These are phyloP conservation scores for Eimeria acervulina DNA, from an alignment of 169 alveolate species.

Conservation along the genomic window DNA sequence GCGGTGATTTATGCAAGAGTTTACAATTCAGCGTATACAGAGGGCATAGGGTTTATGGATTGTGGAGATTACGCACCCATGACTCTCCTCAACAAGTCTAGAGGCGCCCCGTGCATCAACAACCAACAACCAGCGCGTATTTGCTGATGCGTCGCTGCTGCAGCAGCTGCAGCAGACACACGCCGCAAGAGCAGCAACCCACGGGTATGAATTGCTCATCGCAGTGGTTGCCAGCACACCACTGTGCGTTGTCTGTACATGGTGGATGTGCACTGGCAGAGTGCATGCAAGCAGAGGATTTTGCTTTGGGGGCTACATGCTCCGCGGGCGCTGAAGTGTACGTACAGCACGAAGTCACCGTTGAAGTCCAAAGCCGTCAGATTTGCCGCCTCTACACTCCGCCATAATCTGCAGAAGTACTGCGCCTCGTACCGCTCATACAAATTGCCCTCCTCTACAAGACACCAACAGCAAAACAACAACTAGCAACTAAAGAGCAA, in stretches of 20 bases:
- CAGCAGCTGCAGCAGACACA: constrained; percentile 68
- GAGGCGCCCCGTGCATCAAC: constrained; percentile 71
- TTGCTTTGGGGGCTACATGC: not conserved
- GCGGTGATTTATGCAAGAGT: not conserved
- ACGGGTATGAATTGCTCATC: no score
- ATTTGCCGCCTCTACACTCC: constrained; percentile 70
- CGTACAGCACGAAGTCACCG: constrained; percentile 78
- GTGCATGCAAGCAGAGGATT: not conserved
- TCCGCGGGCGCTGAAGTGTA: not conserved
- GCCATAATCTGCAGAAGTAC: constrained; percentile 63
- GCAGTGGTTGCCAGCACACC: not conserved
- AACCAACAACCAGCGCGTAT: constrained; percentile 54
- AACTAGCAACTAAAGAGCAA: not conserved
- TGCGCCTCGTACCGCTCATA: constrained; percentile 69
- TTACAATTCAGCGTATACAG: no score
- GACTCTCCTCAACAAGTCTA: constrained; percentile 64
- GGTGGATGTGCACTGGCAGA: not conserved
- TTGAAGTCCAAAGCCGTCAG: constrained; percentile 72
- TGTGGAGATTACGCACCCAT: constrained; percentile 30
- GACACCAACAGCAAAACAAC: not conserved
- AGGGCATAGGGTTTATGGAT: not conserved
- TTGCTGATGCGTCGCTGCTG: constrained; percentile 34
- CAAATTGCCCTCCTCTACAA: constrained; percentile 63
- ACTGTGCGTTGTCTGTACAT: not conserved
- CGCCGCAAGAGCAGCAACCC: constrained; percentile 10